Evolutionary conservation across 352 stramenopile genomes (phyloP), one percentile per base, ranked within the genome.

Genomic region (Pseudoperonospora humuli): DNA sequence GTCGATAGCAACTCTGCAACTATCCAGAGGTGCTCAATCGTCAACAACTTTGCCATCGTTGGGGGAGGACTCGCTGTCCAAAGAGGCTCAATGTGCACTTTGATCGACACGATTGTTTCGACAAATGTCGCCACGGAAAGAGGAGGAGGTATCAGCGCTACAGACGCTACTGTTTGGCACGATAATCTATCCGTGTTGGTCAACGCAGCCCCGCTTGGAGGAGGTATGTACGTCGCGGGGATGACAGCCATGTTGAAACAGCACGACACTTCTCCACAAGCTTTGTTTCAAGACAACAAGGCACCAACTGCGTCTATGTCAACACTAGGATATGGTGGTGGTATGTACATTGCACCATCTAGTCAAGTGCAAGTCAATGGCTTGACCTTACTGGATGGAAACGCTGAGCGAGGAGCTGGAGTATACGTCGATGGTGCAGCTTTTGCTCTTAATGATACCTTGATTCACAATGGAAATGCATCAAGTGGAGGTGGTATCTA

Each of bases 401-500:
- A 2, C 13, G 62, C 54, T 3, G 35, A 24, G 23, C 36, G 28
- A 3, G 62, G 65, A 0, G 62, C 58, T 15, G 62, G 62, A 5
- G 32, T 75, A 33, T 65, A 50, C 11, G 39, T 73, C 1, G 51
- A 59, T 10, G 35, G 38, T 2, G 49, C 50, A 2, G 17, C 4
- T 5, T 39, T 75, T 36, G 20, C 20, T 8, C 31, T 75, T 0
- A 38, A 21, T 2, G 38, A 62, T 7, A 46, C 58, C 0, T 19
- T 29, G 6, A 41, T 65, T 47, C 29, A 44, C 32, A 47, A 49
- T 18, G 50, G 45, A 25, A 38, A 36, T 26, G 59, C 54, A 3
- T 45, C 31, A 3, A 32, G 38, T 23, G 65, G 65, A 6, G 62
- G 54, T 15, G 65, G 62, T 1, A 43, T 75, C 7, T 75, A 51